Percentiles rank a stretch among this genome's conserved stretches.
phyloP scores from a whole-genome alignment of 2,329 filamentous ascomycete genomes.

The Arthrinium puccinioides region DNA sequence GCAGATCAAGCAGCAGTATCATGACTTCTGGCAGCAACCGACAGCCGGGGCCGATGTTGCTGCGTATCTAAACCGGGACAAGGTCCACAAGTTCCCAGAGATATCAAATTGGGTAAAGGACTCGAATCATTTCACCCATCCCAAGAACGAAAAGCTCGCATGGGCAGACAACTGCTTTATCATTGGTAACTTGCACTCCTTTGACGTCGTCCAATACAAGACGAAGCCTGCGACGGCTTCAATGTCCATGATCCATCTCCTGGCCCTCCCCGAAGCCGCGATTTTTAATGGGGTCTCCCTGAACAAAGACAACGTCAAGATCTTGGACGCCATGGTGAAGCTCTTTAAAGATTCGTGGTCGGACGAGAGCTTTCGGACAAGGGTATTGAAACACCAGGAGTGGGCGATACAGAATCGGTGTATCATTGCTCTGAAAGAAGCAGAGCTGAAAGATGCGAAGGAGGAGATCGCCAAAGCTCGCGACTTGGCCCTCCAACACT shows the following conservation, averaged over 20 bases:
- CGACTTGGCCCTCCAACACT: constrained; percentile 2
- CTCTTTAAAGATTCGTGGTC: constrained; percentile 8
- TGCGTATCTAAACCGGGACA: constrained; percentile 6
- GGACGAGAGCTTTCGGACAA: not conserved
- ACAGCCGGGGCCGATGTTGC: constrained; percentile 8
- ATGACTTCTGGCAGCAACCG: constrained; percentile 4
- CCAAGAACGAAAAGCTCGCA: not conserved
- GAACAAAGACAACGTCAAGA: not conserved
- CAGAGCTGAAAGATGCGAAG: not conserved
- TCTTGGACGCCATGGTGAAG: constrained; percentile 12
- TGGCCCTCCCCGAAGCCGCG: constrained; percentile 9
- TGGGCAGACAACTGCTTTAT: constrained; percentile 5
- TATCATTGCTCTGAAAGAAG: not conserved
- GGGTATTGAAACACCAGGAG: constrained; percentile 8
- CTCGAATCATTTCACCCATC: constrained; percentile 9
- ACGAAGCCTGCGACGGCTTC: constrained; percentile 3
- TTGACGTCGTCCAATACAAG: constrained; percentile 12
- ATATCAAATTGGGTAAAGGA: constrained; percentile 8
- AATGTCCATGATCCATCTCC: constrained; percentile 17
- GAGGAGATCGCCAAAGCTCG: not conserved
- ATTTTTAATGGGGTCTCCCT: constrained; percentile 17
- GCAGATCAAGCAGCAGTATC: constrained; percentile 7
- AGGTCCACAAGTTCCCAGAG: constrained; percentile 1
- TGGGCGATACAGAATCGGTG: constrained; percentile 2
- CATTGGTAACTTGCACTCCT: constrained; percentile 13